phyloP scores from a whole-genome alignment of 2,329 filamentous ascomycete species.

The Penicillium sclerotiorum region DNA sequence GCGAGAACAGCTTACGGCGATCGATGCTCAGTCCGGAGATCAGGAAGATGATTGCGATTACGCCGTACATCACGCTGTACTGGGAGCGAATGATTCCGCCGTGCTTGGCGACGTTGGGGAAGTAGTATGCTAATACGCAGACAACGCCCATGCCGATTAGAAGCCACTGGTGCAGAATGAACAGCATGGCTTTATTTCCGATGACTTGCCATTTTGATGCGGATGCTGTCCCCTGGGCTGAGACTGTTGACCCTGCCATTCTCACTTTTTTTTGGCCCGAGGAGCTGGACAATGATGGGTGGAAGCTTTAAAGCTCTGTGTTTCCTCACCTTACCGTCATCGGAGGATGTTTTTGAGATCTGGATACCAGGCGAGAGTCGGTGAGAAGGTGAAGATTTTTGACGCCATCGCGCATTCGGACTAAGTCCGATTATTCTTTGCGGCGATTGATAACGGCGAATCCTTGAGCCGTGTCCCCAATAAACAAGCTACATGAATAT shows the following conservation, averaged over 20 bases:
- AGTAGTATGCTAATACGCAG: slow-evolving; percentile 57
- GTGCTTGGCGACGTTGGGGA: slow-evolving; percentile 54
- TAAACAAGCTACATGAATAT: slow-evolving; percentile 6
- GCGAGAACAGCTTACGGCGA: slow-evolving; percentile 61
- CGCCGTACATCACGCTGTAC: slow-evolving; percentile 64
- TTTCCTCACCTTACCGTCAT: too few relatives aligned
- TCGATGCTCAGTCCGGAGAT: slow-evolving; percentile 71
- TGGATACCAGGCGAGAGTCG: not conserved
- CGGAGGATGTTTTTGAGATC: too few relatives aligned
- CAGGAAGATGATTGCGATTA: slow-evolving; percentile 70
- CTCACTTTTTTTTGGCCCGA: not conserved
- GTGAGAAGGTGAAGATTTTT: slow-evolving; percentile 7
- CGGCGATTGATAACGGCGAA: slow-evolving; percentile 18
- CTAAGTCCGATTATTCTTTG: slow-evolving; percentile 17
- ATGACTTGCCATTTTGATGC: slow-evolving; percentile 11
- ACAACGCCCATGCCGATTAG: slow-evolving; percentile 62
- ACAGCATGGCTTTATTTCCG: slow-evolving; percentile 23
- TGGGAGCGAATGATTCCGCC: slow-evolving; percentile 44
- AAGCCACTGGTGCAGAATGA: slow-evolving; percentile 62
- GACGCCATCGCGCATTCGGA: slow-evolving; percentile 17
- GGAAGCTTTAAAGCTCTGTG: not conserved
- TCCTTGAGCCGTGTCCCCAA: slow-evolving; percentile 5
- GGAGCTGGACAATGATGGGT: not conserved
- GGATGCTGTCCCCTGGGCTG: not conserved
- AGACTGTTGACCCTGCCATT: slow-evolving; percentile 11